phyloP scores from a whole-genome alignment of 1,284 basidiomycete genomes.

The Neotropicomus parvogracilis region DNA sequence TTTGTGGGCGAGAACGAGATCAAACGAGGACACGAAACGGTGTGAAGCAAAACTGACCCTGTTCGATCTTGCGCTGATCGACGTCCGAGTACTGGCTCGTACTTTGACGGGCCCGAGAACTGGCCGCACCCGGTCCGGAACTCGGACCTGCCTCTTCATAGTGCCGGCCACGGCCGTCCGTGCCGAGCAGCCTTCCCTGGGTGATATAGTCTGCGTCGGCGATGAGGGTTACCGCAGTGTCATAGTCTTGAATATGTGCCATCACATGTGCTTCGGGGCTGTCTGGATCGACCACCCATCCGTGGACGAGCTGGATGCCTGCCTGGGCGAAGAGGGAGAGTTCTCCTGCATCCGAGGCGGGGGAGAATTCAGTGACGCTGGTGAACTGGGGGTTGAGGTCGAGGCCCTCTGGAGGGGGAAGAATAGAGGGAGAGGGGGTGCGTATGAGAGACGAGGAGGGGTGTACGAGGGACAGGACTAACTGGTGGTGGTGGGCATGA shows the following conservation, averaged over 20 bases:
- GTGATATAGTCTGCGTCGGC: conserved; percentile 75
- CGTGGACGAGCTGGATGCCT: conserved; percentile 79
- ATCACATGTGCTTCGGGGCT: conserved; percentile 59
- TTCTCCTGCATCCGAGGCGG: conserved; percentile 62
- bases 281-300: conserved; percentile 85
- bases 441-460: neutral
- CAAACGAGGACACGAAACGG: no score
- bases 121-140: conserved; percentile 6
- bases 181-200: conserved; percentile 52
- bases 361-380: conserved; percentile 60
- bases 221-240: conserved; percentile 66
- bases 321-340: conserved; percentile 82
- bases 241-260: conserved; percentile 57
- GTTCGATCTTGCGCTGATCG: conserved; percentile 57
- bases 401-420: conserved; percentile 62
- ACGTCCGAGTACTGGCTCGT: conserved; percentile 35
- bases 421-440: neutral
- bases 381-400: conserved; percentile 84
- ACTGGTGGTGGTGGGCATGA: conserved; percentile 83
- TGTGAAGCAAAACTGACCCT: conserved; percentile 46
- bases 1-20: conserved; percentile 29
- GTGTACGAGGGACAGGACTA: conserved; percentile 7
- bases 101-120: neutral
- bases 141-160: conserved; percentile 9
- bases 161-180: neutral